phyloP scores from a whole-genome alignment of 805 yeast genomes.

The Ogataea zsoltii region DNA sequence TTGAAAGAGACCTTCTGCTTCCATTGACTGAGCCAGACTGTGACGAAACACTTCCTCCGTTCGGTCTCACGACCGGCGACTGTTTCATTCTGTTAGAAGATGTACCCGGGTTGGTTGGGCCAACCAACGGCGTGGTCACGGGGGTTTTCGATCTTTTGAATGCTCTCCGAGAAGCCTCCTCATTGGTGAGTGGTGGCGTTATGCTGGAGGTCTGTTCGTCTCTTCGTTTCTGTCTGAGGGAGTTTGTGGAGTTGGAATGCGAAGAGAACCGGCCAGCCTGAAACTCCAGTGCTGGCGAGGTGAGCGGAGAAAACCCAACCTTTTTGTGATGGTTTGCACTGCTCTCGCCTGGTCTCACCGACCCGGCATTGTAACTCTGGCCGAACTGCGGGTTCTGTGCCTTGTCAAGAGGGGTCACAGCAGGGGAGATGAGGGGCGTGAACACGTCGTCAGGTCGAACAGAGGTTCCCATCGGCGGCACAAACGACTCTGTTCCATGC shows the following conservation, averaged over 20 bases:
- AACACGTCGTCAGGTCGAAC: constrained; percentile 62
- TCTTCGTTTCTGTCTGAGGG: constrained; percentile 32
- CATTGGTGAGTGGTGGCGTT: constrained; percentile 26
- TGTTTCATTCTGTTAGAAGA: constrained; percentile 24
- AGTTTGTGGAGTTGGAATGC: constrained; percentile 10
- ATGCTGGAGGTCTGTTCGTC: constrained; percentile 25
- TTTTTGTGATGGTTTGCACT: constrained; percentile 10
- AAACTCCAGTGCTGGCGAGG: constrained; percentile 69
- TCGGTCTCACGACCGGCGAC: constrained; percentile 40
- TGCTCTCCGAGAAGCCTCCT: constrained; percentile 17
- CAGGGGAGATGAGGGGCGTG: constrained; percentile 78
- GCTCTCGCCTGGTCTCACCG: not conserved
- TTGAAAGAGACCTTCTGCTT: constrained; percentile 10
- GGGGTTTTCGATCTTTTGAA: constrained; percentile 41
- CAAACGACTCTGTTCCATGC: constrained; percentile 9
- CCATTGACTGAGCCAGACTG: constrained; percentile 8
- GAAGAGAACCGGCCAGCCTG: constrained; percentile 28
- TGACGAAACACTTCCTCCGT: constrained; percentile 5
- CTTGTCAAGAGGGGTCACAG: constrained; percentile 61
- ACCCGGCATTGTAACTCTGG: not conserved
- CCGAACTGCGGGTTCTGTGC: constrained; percentile 14
- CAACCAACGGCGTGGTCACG: constrained; percentile 40
- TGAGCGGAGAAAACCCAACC: constrained; percentile 47
- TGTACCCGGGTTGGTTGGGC: constrained; percentile 29
- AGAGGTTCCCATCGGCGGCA: constrained; percentile 9